These are phyloP conservation scores for Sporobolomyces roseus DNA, from an alignment of 768 basidiomycete species.

Conservation along the genomic window DNA sequence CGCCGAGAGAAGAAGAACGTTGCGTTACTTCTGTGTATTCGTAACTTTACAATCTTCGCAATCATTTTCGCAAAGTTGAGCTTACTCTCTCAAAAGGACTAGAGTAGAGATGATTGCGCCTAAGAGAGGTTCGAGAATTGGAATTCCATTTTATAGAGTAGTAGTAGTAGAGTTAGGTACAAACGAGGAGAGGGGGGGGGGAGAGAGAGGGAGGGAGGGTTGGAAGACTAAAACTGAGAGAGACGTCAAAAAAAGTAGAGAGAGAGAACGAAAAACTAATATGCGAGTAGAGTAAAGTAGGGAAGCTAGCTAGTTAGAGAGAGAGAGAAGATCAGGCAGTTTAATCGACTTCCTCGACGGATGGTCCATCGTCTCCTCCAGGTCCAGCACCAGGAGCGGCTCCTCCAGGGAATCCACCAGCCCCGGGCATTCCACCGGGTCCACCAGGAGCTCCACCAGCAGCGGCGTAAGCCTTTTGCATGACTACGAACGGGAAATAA, in stretches of 20 bases:
- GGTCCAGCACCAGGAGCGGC: constrained; percentile 8
- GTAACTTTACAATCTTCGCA: not conserved
- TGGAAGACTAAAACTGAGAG: not conserved
- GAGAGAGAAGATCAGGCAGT: not conserved
- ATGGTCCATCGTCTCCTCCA: constrained; percentile 37
- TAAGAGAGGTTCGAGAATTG: no score
- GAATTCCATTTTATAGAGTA: no score
- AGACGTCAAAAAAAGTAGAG: not conserved
- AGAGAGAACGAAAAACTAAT: not conserved
- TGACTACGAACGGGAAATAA: constrained; percentile 5
- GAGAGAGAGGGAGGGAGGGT: not conserved
- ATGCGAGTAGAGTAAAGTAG: not conserved
- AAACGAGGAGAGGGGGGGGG: no score
- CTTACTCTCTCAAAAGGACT: no score
- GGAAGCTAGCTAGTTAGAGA: not conserved
- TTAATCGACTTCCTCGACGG: constrained; percentile 42
- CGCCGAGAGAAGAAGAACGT: no score
- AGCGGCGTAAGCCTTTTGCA: constrained; percentile 40
- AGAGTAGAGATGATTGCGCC: no score
- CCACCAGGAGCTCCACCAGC: constrained; percentile 41
- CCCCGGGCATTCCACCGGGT: constrained; percentile 30
- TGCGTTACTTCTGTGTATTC: not conserved
- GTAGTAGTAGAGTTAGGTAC: no score
- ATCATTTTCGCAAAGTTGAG: no score
- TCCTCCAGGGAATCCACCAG: constrained; percentile 36